phyloP scores from a whole-genome alignment of 768 basidiomycete genomes.

The Scleroderma citrinum region DNA sequence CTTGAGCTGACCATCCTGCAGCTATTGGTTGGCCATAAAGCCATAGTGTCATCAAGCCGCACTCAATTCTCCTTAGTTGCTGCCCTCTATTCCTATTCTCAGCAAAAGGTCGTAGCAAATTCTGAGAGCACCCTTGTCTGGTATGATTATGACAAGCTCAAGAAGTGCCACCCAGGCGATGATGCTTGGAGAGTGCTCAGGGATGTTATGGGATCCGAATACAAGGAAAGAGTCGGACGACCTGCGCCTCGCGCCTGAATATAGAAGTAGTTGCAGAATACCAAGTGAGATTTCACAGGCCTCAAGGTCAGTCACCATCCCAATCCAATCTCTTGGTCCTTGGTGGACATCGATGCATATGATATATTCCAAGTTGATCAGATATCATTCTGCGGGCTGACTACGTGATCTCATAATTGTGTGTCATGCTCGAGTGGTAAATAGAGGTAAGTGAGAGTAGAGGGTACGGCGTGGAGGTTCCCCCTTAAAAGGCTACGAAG shows the following conservation, averaged over 20 bases:
- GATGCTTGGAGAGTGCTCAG: constrained; percentile 33
- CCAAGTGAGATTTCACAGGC: not conserved
- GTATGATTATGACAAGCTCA: constrained; percentile 69
- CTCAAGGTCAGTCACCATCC: not conserved
- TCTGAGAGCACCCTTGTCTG: constrained; percentile 64
- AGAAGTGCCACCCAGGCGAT: constrained; percentile 59
- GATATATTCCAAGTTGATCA: too few relatives aligned
- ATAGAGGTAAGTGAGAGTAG: too few relatives aligned
- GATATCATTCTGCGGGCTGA: too few relatives aligned
- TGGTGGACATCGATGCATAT: too few relatives aligned
- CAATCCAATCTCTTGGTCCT: too few relatives aligned
- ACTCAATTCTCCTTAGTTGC: constrained; percentile 47
- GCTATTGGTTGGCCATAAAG: constrained; percentile 62
- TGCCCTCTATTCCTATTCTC: constrained; percentile 59
- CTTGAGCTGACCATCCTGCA: constrained; percentile 18
- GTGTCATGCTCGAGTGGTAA: too few relatives aligned
- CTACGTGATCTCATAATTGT: too few relatives aligned
- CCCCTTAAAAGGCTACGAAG: too few relatives aligned
- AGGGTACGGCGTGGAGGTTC: too few relatives aligned
- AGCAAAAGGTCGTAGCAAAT: constrained; percentile 57
- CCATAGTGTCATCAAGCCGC: constrained; percentile 32
- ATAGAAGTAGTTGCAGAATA: not conserved
- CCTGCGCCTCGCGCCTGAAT: not conserved
- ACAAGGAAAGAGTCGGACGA: constrained; percentile 10
- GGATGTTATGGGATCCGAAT: constrained; percentile 15